Evolutionary conservation across 495 filamentous ascomycete species (phyloP).

Genomic region (Trichoderma orchidacearum): DNA sequence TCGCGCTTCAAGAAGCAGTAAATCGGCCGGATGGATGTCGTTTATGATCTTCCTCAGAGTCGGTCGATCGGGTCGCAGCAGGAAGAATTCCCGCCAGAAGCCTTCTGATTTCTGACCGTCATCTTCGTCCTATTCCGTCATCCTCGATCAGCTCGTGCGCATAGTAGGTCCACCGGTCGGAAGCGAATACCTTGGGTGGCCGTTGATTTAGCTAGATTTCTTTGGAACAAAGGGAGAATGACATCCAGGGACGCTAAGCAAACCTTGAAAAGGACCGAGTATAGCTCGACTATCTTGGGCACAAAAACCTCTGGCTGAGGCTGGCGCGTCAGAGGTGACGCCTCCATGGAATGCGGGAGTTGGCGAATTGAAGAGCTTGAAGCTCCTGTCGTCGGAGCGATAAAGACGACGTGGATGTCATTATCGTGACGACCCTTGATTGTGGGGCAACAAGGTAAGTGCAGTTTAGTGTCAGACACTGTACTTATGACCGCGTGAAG

Average conservation of each 20-base stretch:
- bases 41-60: slow-evolving; percentile 55
- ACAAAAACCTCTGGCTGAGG: slow-evolving; percentile 79
- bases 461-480: neutral
- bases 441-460: neutral
- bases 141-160: slow-evolving; percentile 10
- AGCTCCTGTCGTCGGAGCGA: neutral
- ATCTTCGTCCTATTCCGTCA: slow-evolving; percentile 37
- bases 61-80: slow-evolving; percentile 61
- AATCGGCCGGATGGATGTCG: slow-evolving; percentile 53
- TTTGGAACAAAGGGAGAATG: neutral
- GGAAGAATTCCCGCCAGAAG: slow-evolving; percentile 94
- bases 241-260: slow-evolving; percentile 1
- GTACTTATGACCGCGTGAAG: neutral
- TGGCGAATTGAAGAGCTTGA: neutral
- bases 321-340: slow-evolving; percentile 88
- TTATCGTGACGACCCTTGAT: neutral
- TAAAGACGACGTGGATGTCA: slow-evolving; percentile 1
- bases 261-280: slow-evolving; percentile 79
- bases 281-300: slow-evolving; percentile 84
- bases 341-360: slow-evolving; percentile 49
- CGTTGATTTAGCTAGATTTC: neutral
- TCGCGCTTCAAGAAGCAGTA: slow-evolving; percentile 59
- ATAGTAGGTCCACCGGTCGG: neutral
- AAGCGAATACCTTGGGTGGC: neutral
- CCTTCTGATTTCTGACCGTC: slow-evolving; percentile 63